These are phyloP conservation scores for Chrysochromulina parva DNA, from an alignment of 78 protist species.

Conservation along the genomic window DNA sequence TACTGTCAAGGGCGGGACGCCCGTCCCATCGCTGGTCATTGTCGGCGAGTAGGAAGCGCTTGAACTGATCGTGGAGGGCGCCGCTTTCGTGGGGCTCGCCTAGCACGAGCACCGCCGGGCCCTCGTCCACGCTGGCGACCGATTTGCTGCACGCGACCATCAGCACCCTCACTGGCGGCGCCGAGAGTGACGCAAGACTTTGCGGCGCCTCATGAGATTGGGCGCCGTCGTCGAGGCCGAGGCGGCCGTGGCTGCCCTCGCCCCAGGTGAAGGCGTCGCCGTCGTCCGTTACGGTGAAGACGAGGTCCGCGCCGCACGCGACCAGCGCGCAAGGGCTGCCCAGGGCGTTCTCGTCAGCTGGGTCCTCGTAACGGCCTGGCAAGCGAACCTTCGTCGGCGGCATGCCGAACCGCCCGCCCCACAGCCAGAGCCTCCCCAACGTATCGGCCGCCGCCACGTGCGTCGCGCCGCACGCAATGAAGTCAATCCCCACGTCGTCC, in stretches of 20 bases:
- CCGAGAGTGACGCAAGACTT: no score
- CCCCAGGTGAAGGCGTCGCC: background rate
- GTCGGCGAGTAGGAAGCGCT: no score
- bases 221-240: background rate
- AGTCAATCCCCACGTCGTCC: no score
- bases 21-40: no score
- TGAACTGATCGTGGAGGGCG: no score
- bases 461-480: background rate
- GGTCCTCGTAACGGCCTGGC: background rate
- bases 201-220: no score
- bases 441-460: background rate
- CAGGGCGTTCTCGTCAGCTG: background rate
- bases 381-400: background rate
- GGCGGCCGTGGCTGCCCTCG: background rate
- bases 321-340: background rate
- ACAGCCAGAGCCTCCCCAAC: background rate
- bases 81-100: no score
- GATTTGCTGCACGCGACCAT: no score
- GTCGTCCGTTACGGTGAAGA: background rate
- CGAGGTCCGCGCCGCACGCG: background rate
- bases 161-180: no score
- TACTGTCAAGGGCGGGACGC: no score
- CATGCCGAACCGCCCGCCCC: background rate
- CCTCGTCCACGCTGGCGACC: no score
- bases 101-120: no score